Evolutionary conservation across 306 rosid species (phyloP).

Genomic region (Lathyrus aphaca): DNA sequence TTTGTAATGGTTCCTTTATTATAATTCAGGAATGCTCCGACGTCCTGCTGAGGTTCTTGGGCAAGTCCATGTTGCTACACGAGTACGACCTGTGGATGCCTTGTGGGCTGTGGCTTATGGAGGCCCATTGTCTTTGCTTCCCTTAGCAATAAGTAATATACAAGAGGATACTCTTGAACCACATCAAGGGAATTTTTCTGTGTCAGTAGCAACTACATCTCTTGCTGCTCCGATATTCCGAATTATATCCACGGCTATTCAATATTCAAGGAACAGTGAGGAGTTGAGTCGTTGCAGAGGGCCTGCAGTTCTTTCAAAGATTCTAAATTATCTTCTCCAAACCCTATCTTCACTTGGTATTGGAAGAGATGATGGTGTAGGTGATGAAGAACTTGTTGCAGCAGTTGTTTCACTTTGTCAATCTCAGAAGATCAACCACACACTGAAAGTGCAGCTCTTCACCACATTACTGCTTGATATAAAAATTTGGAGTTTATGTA

Average conservation of each 20-base stretch:
- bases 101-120: slow-evolving; percentile 97
- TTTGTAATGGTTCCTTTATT: slow-evolving; percentile 36
- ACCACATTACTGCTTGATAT: slow-evolving; percentile 80
- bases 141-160: slow-evolving; percentile 72
- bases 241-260: slow-evolving; percentile 73
- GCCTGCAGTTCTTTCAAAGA: slow-evolving; percentile 95
- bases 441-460: slow-evolving; percentile 90
- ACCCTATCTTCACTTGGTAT: slow-evolving; percentile 73
- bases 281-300: slow-evolving; percentile 82
- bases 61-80: slow-evolving; percentile 89
- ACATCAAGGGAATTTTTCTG: slow-evolving; percentile 56
- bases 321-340: slow-evolving; percentile 80
- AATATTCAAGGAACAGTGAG: slow-evolving; percentile 84
- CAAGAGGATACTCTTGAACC: slow-evolving; percentile 80
- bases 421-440: slow-evolving; percentile 74
- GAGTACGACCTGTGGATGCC: slow-evolving; percentile 82
- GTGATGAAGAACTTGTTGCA: slow-evolving; percentile 92
- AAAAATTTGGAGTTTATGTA: slow-evolving; percentile 93
- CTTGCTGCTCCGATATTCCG: slow-evolving; percentile 87
- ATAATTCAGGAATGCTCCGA: slow-evolving; percentile 72
- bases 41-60: slow-evolving; percentile 99
- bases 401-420: slow-evolving; percentile 89
- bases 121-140: slow-evolving; percentile 95
- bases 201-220: slow-evolving; percentile 76
- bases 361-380: slow-evolving; percentile 72